Evolutionary conservation across 805 yeast genomes (phyloP).

Genomic region (Kuraishia capsulata): DNA sequence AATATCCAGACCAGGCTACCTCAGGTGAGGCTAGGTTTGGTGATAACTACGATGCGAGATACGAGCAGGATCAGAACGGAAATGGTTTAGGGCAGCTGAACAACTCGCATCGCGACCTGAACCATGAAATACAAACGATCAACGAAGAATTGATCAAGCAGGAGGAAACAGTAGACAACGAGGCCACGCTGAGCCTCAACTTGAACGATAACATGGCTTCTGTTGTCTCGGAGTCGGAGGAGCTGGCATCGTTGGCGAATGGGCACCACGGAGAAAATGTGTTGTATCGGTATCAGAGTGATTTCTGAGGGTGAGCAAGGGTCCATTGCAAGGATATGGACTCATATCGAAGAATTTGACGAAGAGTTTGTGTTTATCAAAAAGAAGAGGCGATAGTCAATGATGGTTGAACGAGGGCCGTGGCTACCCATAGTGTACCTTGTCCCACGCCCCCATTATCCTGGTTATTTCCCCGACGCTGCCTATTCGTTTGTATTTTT

Average conservation of each 20-base stretch:
- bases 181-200: conserved; percentile 18
- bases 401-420: too few relatives aligned
- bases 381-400: background rate
- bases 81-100: background rate
- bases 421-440: too few relatives aligned
- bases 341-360: too few relatives aligned
- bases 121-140: conserved; percentile 3
- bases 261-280: conserved; percentile 25
- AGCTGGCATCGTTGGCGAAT: conserved; percentile 22
- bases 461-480: too few relatives aligned
- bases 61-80: background rate
- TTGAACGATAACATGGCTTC: conserved; percentile 20
- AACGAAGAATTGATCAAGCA: conserved; percentile 2
- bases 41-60: background rate
- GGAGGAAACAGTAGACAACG: conserved; percentile 13
- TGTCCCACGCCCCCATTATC: too few relatives aligned
- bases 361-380: background rate
- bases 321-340: too few relatives aligned
- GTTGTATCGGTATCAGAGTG: conserved; percentile 18
- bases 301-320: conserved; percentile 7
- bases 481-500: too few relatives aligned
- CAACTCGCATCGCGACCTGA: conserved; percentile 1
- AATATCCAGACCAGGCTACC: conserved; percentile 8
- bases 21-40: background rate
- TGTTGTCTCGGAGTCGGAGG: conserved; percentile 22